Conservation (phyloP, 1,139 yeast genomes). For the Yamadazyma pseudoaaseri region DNA sequence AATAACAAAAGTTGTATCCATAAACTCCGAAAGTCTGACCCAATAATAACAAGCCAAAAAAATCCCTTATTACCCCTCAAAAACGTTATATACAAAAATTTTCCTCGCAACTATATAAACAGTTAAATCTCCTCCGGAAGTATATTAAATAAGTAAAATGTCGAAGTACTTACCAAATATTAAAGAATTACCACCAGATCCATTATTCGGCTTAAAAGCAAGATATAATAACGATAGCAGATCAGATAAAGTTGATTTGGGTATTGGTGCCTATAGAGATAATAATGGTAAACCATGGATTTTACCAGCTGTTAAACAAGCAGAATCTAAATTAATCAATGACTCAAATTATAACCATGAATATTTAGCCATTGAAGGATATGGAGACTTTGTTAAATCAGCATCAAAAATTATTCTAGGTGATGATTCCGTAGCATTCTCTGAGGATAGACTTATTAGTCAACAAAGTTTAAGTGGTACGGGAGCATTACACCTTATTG, state of each 20-base stretch:
- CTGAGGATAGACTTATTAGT: constrained; percentile 59
- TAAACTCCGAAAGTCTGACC: background rate
- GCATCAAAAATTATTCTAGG: constrained; percentile 86
- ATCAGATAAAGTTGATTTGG: constrained; percentile 76
- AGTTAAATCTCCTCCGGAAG: background rate
- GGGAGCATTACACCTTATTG: constrained; percentile 91
- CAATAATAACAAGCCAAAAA: background rate
- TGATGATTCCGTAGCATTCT: constrained; percentile 52
- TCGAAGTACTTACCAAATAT: constrained; percentile 45
- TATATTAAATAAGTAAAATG: constrained; percentile 19
- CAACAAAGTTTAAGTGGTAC: constrained; percentile 93
- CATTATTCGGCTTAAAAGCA: constrained; percentile 81
- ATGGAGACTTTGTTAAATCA: constrained; percentile 61
- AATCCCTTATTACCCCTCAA: constrained; percentile 6
- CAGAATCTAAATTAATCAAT: constrained; percentile 54
- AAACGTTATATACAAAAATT: constrained; percentile 3
- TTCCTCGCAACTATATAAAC: constrained; percentile 3
- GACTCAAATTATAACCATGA: constrained; percentile 82
- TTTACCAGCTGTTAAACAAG: constrained; percentile 76
- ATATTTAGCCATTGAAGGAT: constrained; percentile 82
- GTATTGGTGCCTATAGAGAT: constrained; percentile 97
- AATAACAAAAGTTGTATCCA: background rate
- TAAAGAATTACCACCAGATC: constrained; percentile 69
- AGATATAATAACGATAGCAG: constrained; percentile 66
- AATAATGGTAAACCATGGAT: constrained; percentile 93